A percentile compares a stretch with the other conserved stretches of the same genome.
These are phyloP conservation scores for Phytophthora chlamydospora DNA, from an alignment of 352 stramenopile genomes.

Conservation along the genomic window DNA sequence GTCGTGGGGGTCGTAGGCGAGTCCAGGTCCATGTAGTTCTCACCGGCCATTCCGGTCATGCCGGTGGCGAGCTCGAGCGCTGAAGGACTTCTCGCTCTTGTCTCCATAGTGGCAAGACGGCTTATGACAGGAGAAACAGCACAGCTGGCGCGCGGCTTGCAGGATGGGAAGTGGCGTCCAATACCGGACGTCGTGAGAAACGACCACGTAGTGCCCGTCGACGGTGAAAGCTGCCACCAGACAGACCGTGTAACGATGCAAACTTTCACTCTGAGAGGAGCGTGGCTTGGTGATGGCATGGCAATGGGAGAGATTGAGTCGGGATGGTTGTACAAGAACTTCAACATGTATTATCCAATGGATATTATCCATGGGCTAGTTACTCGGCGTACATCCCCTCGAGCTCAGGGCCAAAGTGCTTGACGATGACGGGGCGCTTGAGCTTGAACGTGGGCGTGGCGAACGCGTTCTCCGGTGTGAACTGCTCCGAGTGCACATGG, in stretches of 20 bases:
- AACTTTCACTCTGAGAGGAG: neutral
- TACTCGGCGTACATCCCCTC: constrained; percentile 72
- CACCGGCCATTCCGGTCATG: constrained; percentile 17
- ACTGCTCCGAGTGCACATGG: constrained; percentile 85
- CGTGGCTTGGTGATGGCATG: neutral
- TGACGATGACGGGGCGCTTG: constrained; percentile 91
- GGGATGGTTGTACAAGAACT: neutral
- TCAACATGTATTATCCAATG: constrained; percentile 1
- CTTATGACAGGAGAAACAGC: constrained; percentile 7
- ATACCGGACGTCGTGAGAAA: constrained; percentile 20
- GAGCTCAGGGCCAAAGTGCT: constrained; percentile 86
- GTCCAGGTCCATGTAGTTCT: constrained; percentile 34
- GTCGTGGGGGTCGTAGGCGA: constrained; percentile 31
- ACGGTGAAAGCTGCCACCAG: too few relatives aligned
- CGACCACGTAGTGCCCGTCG: neutral
- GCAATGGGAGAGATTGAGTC: too few relatives aligned
- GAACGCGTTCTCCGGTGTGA: constrained; percentile 92
- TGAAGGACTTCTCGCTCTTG: constrained; percentile 14
- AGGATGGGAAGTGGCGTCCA: constrained; percentile 4
- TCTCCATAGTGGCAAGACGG: constrained; percentile 2
- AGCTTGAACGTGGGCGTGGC: constrained; percentile 98
- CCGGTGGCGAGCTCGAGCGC: constrained; percentile 11
- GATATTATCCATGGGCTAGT: neutral
- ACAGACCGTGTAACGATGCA: neutral
- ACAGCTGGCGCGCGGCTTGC: constrained; percentile 12